Base-by-base conservation (phyloP, 768 basidiomycete genomes). In the Mycena belliarum region DNA sequence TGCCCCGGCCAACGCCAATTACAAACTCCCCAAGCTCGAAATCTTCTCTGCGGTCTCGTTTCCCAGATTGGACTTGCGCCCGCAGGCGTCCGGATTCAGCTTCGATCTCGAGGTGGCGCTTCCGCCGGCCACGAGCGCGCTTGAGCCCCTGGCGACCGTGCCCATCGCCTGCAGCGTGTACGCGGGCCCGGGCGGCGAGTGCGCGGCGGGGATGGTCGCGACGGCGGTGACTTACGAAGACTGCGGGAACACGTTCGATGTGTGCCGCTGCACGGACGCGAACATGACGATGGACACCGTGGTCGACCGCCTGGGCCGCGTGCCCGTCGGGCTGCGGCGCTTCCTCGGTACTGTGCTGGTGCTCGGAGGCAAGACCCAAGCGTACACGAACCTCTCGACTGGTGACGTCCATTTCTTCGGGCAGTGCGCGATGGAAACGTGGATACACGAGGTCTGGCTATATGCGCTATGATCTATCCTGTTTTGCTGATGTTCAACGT, bases 361-460 rank as follows among this genome's bases (percentile, higher is more conserved):
- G 15, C 16, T 47, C 32, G 48, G 28, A 3, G 57, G 32, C 4
- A 14, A 16, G n/a, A 53, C 43, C 37, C 45, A 46, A 2, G 51
- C 57, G 37, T 59, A 52, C 29, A 52, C 50, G 29, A 44, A 57
- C 23, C 49, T 57, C 10, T 10, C 21, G 24, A 44, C 42, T 6
- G 56, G 49, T 2, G 56, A 57, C 21, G 37, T 57, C 15, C 56
- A 57, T 46, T 12, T 57, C 15, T 52, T 59, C 18, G 57, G 57
- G 6, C 45, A 47, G 28, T 10, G 20, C 25, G n/a, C 10, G 28
- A 46, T 53, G 50, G 46, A 59, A 42, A 49, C 46, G 3, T 52
- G 50, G 50, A 24, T 59, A 8, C 57, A 59, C 29, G 57, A 59
- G 51, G 56, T 52, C 4, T 14, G 50, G 20, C 18, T 6, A 24